Evolutionary conservation across 257 asterid genomes (phyloP).

Genomic region (Datura wrightii): DNA sequence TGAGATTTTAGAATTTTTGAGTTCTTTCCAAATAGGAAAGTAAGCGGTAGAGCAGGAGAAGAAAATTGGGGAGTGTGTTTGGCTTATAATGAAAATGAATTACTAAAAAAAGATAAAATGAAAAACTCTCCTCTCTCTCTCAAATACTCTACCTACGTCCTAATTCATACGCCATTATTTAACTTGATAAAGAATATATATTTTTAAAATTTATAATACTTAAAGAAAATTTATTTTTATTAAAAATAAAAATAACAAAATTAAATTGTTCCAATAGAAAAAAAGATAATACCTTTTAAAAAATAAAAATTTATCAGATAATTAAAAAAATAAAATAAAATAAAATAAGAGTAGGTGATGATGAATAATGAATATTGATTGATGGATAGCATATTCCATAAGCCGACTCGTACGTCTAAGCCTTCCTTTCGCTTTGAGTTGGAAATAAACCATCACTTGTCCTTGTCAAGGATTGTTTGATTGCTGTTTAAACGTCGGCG

Average conservation of each 20-base stretch:
- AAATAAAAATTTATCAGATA: no score
- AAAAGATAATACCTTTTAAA: no score
- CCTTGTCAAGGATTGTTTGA: background rate
- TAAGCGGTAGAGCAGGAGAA: background rate
- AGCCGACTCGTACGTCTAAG: background rate
- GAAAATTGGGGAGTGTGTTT: background rate
- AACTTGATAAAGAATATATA: no score
- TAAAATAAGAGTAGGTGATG: background rate
- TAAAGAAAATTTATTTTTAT: no score
- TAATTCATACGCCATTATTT: no score
- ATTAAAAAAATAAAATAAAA: no score
- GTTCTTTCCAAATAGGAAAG: background rate
- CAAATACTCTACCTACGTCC: no score
- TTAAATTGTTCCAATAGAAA: no score
- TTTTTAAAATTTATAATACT: no score
- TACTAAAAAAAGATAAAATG: no score
- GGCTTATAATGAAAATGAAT: background rate
- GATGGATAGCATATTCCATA: constrained; percentile 16
- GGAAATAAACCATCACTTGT: background rate
- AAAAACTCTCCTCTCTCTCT: no score
- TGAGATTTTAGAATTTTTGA: background rate
- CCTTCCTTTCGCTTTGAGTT: background rate
- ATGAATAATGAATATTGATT: background rate
- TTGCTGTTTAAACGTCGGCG: background rate
- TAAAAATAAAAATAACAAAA: no score